A percentile compares a stretch with the other conserved stretches of the same genome.
Conservation (phyloP, 768 basidiomycete genomes). For the Suillus brevipes region DNA sequence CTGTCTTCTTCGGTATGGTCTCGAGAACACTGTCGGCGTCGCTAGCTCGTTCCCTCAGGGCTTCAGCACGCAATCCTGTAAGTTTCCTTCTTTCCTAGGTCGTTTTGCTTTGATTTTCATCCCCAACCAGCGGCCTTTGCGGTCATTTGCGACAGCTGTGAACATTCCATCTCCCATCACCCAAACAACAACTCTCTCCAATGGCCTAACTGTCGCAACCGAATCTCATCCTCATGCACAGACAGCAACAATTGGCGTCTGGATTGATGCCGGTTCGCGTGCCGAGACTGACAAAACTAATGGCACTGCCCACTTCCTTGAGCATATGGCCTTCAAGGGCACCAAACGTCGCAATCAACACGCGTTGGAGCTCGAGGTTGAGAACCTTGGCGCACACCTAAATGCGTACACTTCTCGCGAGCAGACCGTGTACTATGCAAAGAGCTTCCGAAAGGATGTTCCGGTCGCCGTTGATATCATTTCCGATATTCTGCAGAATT, state of each 20-base stretch:
- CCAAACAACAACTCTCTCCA: slow-evolving; percentile 88
- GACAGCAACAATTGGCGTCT: slow-evolving; percentile 98
- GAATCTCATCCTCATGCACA: slow-evolving; percentile 88
- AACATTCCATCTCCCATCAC: slow-evolving; percentile 73
- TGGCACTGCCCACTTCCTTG: slow-evolving; percentile 97
- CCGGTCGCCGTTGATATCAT: slow-evolving; percentile 92
- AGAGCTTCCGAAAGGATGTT: slow-evolving; percentile 96
- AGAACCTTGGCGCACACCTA: slow-evolving; percentile 95
- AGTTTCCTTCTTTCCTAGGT: slow-evolving; percentile 11
- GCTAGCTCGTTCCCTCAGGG: slow-evolving; percentile 42
- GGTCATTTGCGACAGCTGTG: slow-evolving; percentile 74
- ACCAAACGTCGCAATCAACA: slow-evolving; percentile 87
- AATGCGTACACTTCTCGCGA: slow-evolving; percentile 99
- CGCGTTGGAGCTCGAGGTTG: slow-evolving; percentile 92
- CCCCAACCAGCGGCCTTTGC: slow-evolving; percentile 47
- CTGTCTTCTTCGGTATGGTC: slow-evolving; percentile 41
- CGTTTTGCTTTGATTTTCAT: slow-evolving; percentile 8
- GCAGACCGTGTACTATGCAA: slow-evolving; percentile 99
- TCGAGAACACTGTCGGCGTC: slow-evolving; percentile 46
- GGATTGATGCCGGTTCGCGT: slow-evolving; percentile 98
- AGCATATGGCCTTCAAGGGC: slow-evolving; percentile 98
- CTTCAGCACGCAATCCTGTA: slow-evolving; percentile 38
- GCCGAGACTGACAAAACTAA: slow-evolving; percentile 95
- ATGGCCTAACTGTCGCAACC: slow-evolving; percentile 94
- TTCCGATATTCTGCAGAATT: slow-evolving; percentile 96